phyloP scores from a whole-genome alignment of 75 land plant genomes.

The Pinus taeda region DNA sequence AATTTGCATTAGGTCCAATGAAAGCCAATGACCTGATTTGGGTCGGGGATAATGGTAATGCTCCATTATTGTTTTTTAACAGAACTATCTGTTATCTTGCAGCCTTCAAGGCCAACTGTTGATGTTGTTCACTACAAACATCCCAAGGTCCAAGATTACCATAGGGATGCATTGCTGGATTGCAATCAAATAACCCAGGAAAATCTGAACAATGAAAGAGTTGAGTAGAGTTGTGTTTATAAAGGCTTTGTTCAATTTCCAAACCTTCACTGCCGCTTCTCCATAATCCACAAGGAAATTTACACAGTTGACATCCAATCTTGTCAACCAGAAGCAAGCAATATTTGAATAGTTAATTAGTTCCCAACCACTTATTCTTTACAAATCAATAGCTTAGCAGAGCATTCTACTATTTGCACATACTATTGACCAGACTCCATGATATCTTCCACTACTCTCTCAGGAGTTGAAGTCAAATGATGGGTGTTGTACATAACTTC shows the following conservation, averaged over 20 bases:
- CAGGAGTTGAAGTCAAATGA: no score
- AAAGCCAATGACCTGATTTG: slow-evolving; percentile 54
- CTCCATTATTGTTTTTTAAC: slow-evolving; percentile 32
- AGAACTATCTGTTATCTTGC: slow-evolving; percentile 44
- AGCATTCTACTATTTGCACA: no score
- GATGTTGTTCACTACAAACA: slow-evolving; percentile 58
- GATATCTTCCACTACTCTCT: no score
- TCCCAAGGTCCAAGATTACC: slow-evolving; percentile 65
- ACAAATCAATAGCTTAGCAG: no score
- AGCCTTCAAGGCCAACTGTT: slow-evolving; percentile 32
- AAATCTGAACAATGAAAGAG: slow-evolving; percentile 70
- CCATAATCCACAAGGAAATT: slow-evolving; percentile 52
- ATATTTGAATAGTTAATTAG: no score
- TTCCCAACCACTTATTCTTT: no score
- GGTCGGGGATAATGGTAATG: slow-evolving; percentile 30
- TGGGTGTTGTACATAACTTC: slow-evolving; percentile 59
- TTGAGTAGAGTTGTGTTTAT: slow-evolving; percentile 58
- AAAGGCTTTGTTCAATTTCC: slow-evolving; percentile 45
- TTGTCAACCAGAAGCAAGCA: slow-evolving; percentile 19
- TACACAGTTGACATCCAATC: slow-evolving; percentile 93
- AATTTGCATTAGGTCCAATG: slow-evolving; percentile 77
- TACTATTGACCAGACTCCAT: no score
- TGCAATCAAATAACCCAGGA: slow-evolving; percentile 94
- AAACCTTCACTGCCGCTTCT: slow-evolving; percentile 42
- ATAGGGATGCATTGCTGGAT: slow-evolving; percentile 50